Evolutionary conservation across 1,139 yeast genomes (phyloP), one percentile per base, ranked within the genome.

Genomic region (Blastobotrys petasosporus): DNA sequence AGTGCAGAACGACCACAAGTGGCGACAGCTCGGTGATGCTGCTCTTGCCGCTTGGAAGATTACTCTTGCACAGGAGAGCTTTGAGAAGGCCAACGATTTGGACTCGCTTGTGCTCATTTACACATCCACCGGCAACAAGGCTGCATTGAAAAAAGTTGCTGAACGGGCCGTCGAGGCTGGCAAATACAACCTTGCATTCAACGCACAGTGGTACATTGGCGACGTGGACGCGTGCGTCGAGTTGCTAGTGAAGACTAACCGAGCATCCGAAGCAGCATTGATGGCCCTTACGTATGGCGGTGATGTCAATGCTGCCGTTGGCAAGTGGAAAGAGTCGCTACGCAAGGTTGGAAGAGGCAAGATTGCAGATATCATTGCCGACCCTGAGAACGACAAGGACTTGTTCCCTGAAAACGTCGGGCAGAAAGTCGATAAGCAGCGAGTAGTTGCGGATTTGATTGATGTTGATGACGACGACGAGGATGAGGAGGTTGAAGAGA

Each of bases 21-120:
- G 97, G 97, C 86, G 85, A 67, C 76, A 82, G 51, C 76, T 92
- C 48, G 99, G 97, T 53, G 98, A 92, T 69, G 75, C 81, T 51
- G 85, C 96, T 4, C 73, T 94, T 56, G 65, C 74, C 12, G 76
- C 76, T 51, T 92, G 95, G 87, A 80, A 90, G 58, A 75, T 87
- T 52, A 78, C 77, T 56, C 73, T 87, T 53, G 97, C 98, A 2
- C 82, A 81, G 56, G 80, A 82, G 57, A 77, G 94, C 48, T 94
- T 81, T 66, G 76, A 82, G 66, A 74, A 80, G 50, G 95, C 97
- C 20, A 74, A 79, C 49, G 99, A 92, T 64, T 73, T 81, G 54
- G 82, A 90, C 49, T 85, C 97, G 7, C 73, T 92, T 57, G 76
- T 92, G 55, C 76, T 92, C 54, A 68, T 94, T 56, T 82, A 88